Conservation (phyloP, 176 grass and related monocot species). For the Rhynchospora breviuscula region DNA sequence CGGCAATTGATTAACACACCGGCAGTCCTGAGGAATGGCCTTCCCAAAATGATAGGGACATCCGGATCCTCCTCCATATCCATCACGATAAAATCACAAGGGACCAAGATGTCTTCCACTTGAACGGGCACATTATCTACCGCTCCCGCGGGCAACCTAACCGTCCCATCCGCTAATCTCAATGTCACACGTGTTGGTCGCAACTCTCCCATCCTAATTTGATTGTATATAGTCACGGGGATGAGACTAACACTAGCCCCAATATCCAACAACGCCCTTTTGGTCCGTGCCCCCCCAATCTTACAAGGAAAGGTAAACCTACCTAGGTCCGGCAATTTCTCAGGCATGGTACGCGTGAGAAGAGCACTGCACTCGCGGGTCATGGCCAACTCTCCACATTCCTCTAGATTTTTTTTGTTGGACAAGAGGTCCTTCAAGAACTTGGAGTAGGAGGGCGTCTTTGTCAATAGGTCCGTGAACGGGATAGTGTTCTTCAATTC, state of each 20-base stretch:
- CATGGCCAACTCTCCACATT: not conserved
- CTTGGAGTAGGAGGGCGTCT: not conserved
- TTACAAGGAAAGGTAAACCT: not conserved
- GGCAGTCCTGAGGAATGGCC: too few species aligned
- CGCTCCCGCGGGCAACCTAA: too few species aligned
- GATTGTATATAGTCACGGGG: too few species aligned
- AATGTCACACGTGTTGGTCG: too few species aligned
- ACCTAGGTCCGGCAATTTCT: not conserved
- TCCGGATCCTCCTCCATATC: too few species aligned
- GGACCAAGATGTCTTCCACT: too few species aligned
- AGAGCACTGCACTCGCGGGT: not conserved
- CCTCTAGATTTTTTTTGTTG: not conserved
- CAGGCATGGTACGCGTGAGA: not conserved
- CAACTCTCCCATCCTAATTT: too few species aligned
- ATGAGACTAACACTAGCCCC: not conserved
- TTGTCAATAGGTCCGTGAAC: not conserved
- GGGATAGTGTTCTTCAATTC: not conserved
- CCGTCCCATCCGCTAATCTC: too few species aligned
- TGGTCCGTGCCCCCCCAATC: not conserved
- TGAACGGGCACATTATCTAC: too few species aligned
- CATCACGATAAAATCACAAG: too few species aligned
- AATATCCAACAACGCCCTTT: not conserved
- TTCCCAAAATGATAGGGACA: too few species aligned
- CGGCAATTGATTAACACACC: too few species aligned
- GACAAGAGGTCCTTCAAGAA: not conserved